Base-by-base conservation (phyloP, 2,329 filamentous ascomycete species). In the Epichloe elymi region DNA sequence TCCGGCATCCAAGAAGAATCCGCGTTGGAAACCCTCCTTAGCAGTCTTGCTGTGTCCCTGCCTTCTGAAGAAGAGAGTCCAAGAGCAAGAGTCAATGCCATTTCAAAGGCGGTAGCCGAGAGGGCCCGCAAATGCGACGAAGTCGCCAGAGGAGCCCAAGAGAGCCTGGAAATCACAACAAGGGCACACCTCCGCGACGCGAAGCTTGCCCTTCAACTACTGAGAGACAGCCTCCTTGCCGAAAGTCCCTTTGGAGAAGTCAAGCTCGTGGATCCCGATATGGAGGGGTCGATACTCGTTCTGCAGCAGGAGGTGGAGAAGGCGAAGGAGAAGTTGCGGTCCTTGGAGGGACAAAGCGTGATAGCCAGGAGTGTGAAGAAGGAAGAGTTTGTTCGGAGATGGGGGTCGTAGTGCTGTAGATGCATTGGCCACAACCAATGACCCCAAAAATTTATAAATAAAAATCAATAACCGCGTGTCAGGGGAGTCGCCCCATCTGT, bases 171-270 rank as follows among this genome's bases (percentile, higher is more conserved):
- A 58, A 57, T 55, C 0, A 63, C 62, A 0, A 64, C 70, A 0
- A 63, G 65, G 1, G 60, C 65, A 0, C 69, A 74, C 10, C 57
- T 81, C 0, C 61, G 69, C 0, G 77, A 81, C 53, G 68, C 70
- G 0, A 67, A 69, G 17, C 60, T 67, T 3, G 76, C 76, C 0
- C 58, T 79, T 1, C 71, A 75, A 54, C 58, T 76, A 8, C 60
- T 80, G 15, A 64, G 69, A 5, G 75, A 78, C 52, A 76, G 72
- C 40, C 62, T 80, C 1, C 62, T 80, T 2, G 74, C 74, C 0
- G 77, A 81, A 57, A 77, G 70, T 33, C 63, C 70, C 4, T 78
- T 70, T 57, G 66, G 67, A 0, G 61, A 68, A n/a, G 69, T 78
- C 4, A 67, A 66, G 41, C 67, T 82, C 5, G 63, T 72, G 5